Conservation (phyloP, 2,329 filamentous ascomycete genomes). For the Penicillium sp. region DNA sequence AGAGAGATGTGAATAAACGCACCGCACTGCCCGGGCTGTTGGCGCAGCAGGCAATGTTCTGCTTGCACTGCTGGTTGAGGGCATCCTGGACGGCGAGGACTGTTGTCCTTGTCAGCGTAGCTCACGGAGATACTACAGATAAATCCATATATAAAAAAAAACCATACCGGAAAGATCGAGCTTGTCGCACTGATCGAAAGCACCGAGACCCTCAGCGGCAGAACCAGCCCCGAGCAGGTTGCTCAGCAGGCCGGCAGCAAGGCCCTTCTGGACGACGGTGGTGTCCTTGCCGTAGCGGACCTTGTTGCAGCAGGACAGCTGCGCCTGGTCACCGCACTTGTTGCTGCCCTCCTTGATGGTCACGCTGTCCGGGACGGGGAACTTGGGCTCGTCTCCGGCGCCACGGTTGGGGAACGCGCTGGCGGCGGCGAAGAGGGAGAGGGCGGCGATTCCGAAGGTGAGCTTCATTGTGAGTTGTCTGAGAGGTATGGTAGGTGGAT, state of each 20-base stretch:
- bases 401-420: constrained; percentile 33
- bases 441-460: constrained; percentile 32
- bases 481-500: background rate
- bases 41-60: constrained; percentile 46
- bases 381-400: constrained; percentile 23
- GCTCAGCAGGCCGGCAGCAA: constrained; percentile 37
- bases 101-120: constrained; percentile 5
- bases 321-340: constrained; percentile 42
- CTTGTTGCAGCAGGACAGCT: constrained; percentile 46
- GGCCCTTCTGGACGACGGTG: constrained; percentile 34
- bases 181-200: constrained; percentile 48
- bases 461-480: constrained; percentile 37
- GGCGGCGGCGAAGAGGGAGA: constrained; percentile 32
- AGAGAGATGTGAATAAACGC: constrained; percentile 15
- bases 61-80: constrained; percentile 43
- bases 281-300: constrained; percentile 38
- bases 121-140: background rate
- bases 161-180: constrained; percentile 33
- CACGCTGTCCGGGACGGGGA: constrained; percentile 33
- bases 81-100: constrained; percentile 32
- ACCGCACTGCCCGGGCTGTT: constrained; percentile 34
- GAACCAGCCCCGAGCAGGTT: constrained; percentile 39
- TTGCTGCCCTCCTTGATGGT: constrained; percentile 38
- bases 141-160: background rate
- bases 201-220: constrained; percentile 36